A percentile compares a stretch with the other conserved stretches of the same genome.
These are phyloP conservation scores for Camellia oleifera DNA, from an alignment of 179 eudicot species.

Conservation along the genomic window DNA sequence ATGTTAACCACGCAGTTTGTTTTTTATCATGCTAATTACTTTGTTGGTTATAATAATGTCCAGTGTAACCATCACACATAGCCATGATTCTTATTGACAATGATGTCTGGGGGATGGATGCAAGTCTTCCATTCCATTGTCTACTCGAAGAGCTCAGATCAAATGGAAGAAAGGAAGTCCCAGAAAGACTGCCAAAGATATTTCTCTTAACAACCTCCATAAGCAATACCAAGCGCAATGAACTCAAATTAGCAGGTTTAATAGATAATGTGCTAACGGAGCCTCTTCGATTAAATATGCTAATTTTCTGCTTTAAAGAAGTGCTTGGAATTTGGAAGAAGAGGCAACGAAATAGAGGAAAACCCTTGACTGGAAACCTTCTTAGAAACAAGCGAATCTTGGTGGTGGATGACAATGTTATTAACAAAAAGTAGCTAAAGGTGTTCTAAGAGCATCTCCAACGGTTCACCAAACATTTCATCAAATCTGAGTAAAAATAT, in stretches of 20 bases:
- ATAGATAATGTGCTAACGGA: conserved; percentile 57
- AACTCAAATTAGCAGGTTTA: conserved; percentile 57
- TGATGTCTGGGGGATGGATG: conserved; percentile 56
- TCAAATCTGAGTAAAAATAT: too few species aligned
- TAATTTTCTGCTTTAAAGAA: conserved; percentile 59
- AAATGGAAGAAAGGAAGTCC: conserved; percentile 20
- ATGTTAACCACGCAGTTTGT: too few species aligned
- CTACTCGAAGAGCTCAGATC: conserved; percentile 34
- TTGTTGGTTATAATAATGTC: conserved; percentile 8
- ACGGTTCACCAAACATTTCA: too few species aligned
- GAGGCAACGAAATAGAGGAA: conserved; percentile 34
- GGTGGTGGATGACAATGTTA: conserved; percentile 87
- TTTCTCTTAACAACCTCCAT: conserved; percentile 52
- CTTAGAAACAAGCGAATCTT: conserved; percentile 59
- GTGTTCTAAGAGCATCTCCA: too few species aligned
- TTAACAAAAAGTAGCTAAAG: conserved; percentile 41
- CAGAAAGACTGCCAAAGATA: conserved; percentile 36
- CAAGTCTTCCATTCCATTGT: conserved; percentile 35
- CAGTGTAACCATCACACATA: conserved; percentile 44
- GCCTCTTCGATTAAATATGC: conserved; percentile 71
- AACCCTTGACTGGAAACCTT: conserved; percentile 43
- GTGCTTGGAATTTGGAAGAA: conserved; percentile 53
- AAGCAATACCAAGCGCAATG: conserved; percentile 40
- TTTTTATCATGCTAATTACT: neutral
- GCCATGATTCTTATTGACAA: conserved; percentile 67